Base-by-base conservation (phyloP, 106 monocot genomes). In the Apostasia shenzhenica region DNA sequence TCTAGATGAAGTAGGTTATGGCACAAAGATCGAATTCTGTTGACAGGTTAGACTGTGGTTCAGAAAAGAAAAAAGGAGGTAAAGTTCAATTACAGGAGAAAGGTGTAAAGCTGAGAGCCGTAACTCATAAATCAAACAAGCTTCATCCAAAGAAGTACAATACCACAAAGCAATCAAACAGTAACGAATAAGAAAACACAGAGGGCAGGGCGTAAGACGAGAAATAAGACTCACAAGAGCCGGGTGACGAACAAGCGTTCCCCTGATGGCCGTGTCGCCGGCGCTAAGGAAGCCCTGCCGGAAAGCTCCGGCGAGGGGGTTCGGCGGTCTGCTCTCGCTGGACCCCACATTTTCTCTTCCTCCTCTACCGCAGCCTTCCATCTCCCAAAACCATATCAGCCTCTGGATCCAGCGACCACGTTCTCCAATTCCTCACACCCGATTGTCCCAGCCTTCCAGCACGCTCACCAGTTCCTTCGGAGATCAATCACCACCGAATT, bases 321-420 rank as follows among this genome's bases (percentile, higher is more conserved):
- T 78, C 60, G 82, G 82, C 5, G 83, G 83, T 68, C 67, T 57
- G 38, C 76, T 48, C 6, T 79, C 83, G 68, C 79, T 83, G 1
- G 79, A 60, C n/a, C 76, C 69, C 41, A 65, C 83, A 72, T 68
- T 71, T 5, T 69, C 69, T 14, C 61, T 54, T 8, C 57, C 66
- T 42, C 61, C 70, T 47, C 70, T 71, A 74, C 38, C 75, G 75
- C 71, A 45, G 47, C 61, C 75, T 61, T 71, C 73, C 83, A 76
- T 83, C 42, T 54, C 62, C 61, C 42, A 67, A 38, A 9, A 44
- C 78, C 60, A 62, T 63, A 37, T 61, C 65, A 67, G 59, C 51
- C 64, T 40, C 47, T 5, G 7, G 65, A 65, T 65, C 48, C 65
- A 65, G 48, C 48, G 8, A 47, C 50, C 4, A 4, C 8, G 4